Percentiles rank a stretch among this genome's conserved stretches.
Conservation (phyloP, 108 stramenopile genomes). For the Ochromonas danica region DNA sequence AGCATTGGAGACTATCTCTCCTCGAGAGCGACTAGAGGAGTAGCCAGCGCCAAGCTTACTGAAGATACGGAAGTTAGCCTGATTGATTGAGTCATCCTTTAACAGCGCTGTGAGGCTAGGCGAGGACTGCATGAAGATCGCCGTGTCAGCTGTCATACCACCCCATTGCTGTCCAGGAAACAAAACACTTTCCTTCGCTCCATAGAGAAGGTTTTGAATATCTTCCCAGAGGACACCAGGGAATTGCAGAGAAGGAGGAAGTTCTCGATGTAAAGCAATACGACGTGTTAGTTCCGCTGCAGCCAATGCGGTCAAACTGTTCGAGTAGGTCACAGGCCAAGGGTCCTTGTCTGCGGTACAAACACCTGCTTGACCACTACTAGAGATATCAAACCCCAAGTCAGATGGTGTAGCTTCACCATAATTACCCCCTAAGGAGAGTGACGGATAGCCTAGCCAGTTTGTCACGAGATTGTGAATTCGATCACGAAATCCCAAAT, state of each 20-base stretch:
- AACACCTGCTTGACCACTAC: background rate
- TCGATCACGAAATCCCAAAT: background rate
- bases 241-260: background rate
- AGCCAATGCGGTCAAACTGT: conserved; percentile 17
- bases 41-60: conserved; percentile 31
- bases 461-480: background rate
- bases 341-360: conserved; percentile 20
- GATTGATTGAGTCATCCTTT: too few relatives aligned
- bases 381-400: background rate
- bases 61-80: background rate
- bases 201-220: conserved; percentile 11
- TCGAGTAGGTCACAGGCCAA: conserved; percentile 26
- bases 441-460: background rate
- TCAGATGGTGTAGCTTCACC: conserved; percentile 33
- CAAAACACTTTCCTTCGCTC: conserved; percentile 3
- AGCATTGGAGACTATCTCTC: conserved; percentile 32
- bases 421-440: conserved; percentile 31
- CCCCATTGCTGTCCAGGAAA: conserved; percentile 20
- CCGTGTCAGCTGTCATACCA: conserved; percentile 31
- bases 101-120: background rate
- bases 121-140: conserved; percentile 20
- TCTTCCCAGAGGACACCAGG: conserved; percentile 21
- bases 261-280: background rate
- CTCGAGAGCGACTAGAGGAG: background rate
- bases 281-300: conserved; percentile 32